A percentile compares a stretch with the other conserved stretches of the same genome.
phyloP scores from a whole-genome alignment of 768 basidiomycete species.

The Tephrocybe sp. region DNA sequence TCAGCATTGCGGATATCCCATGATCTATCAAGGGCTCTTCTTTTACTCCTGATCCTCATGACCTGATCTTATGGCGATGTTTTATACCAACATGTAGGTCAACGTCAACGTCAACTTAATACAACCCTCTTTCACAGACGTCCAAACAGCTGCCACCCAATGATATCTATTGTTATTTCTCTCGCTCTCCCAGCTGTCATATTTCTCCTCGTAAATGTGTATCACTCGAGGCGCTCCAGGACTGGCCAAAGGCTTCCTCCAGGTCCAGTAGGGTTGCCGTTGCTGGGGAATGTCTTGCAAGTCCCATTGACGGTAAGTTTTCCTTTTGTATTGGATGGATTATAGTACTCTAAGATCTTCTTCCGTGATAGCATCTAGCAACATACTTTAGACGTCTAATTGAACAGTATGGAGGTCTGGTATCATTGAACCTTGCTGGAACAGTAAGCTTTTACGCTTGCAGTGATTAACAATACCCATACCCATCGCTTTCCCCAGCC shows the following conservation, averaged over 20 bases:
- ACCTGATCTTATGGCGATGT: too few relatives aligned
- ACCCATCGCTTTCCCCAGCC: too few relatives aligned
- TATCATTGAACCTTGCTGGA: not conserved
- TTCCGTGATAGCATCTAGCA: not conserved
- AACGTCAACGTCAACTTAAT: too few relatives aligned
- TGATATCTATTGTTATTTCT: not conserved
- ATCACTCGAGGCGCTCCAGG: not conserved
- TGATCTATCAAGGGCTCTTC: too few relatives aligned
- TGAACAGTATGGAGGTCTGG: not conserved
- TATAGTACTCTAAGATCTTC: not conserved
- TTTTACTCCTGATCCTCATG: too few relatives aligned
- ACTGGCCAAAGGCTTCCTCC: not conserved
- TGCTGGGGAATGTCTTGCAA: not conserved
- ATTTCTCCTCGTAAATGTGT: not conserved
- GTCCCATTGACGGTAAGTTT: not conserved
- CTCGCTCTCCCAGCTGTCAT: not conserved
- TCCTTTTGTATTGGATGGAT: not conserved
- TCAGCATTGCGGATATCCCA: too few relatives aligned
- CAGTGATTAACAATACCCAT: too few relatives aligned
- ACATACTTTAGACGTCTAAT: not conserved
- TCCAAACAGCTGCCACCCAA: not conserved
- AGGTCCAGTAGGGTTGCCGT: not conserved
- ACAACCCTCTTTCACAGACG: too few relatives aligned
- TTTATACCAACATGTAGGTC: too few relatives aligned
- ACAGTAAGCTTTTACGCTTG: not conserved